Conservation (phyloP, 768 basidiomycete species). For the Boletus rufocinnamomeus region DNA sequence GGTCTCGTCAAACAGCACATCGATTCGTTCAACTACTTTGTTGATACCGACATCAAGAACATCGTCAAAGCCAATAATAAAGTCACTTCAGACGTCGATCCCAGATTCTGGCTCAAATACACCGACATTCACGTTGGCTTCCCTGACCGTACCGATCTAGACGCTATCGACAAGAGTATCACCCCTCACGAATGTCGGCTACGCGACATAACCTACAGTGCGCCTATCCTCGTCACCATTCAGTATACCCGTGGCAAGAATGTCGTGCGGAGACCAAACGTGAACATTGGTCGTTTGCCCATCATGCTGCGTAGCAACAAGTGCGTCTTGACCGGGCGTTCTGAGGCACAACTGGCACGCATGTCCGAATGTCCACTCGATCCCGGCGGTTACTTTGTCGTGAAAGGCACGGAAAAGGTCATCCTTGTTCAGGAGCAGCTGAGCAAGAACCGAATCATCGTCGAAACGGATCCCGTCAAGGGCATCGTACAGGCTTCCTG, state of each 20-base stretch:
- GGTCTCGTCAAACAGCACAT: conserved; percentile 99
- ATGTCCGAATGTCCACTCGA: conserved; percentile 98
- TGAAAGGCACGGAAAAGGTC: conserved; percentile 99
- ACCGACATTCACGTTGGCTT: conserved; percentile 92
- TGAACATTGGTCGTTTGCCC: conserved; percentile 88
- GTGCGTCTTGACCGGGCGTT: conserved; percentile 81
- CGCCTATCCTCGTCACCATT: conserved; percentile 90
- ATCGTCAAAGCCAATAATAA: conserved; percentile 93
- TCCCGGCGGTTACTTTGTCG: conserved; percentile 99
- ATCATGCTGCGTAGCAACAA: conserved; percentile 97
- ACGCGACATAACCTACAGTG: conserved; percentile 92
- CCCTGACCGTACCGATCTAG: conserved; percentile 85
- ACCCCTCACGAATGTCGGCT: conserved; percentile 98
- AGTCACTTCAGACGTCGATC: conserved; percentile 95
- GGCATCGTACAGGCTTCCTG: conserved; percentile 92
- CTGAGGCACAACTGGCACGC: conserved; percentile 79
- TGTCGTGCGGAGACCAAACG: conserved; percentile 78
- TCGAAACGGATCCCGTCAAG: conserved; percentile 90
- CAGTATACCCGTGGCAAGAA: conserved; percentile 92
- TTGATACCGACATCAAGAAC: conserved; percentile 95
- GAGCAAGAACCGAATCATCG: conserved; percentile 98
- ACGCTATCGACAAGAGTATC: conserved; percentile 75
- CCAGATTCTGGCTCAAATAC: conserved; percentile 95
- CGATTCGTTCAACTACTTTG: conserved; percentile 99
- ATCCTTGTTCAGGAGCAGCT: conserved; percentile 98